Evolutionary conservation across 2,329 filamentous ascomycete genomes (phyloP), one percentile per base, ranked within the genome.

Genomic region (Massarina eburnea): DNA sequence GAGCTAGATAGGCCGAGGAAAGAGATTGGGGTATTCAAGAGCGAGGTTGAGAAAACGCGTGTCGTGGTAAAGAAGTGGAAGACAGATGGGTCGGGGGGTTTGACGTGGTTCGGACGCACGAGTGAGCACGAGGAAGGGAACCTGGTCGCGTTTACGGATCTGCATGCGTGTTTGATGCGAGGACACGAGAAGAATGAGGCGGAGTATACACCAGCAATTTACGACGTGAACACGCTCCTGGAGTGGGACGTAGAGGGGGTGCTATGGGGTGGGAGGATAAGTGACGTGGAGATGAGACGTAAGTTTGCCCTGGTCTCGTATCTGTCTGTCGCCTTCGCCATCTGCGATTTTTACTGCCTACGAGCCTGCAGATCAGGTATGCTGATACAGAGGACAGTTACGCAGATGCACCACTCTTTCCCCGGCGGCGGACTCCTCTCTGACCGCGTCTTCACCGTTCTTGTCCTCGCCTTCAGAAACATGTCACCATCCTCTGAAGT

Each of bases 331-430:
- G 27, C 9, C 4, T 8, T 30, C 9, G 5, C n/a, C 5, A 14
- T 5, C 4, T 7, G 12, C 12, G 5, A 14, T 7, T 26, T 21
- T 14, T 4, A n/a, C n/a, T 22, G 36, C 24, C 30, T 15, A 4
- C 38, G 30, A 15, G 5, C 15, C 17, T 41, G 29, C 12, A 24
- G 30, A n/a, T n/a, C n/a, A n/a, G 26, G 24, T 8, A 24, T 35
- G 41, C 55, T 59, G 14, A 59, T 33, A 15, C 5, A 18, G 20
- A 8, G 5, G 2, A 59, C 62, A 55, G 71, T 87, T 18, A 78
- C 80, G 51, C 83, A 89, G 71, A 86, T 87, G 76, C 78, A 78
- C 44, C 86, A 90, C 64, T 74, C 75, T 36, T 75, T 90, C 26
- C 79, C 79, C 0, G 71, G 33, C 3, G 27, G 49, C 4, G 39